A percentile compares a stretch with the other conserved stretches of the same genome.
Evolutionary conservation across 495 filamentous ascomycete genomes (phyloP).

Genomic region (Glarea lozoyensis): DNA sequence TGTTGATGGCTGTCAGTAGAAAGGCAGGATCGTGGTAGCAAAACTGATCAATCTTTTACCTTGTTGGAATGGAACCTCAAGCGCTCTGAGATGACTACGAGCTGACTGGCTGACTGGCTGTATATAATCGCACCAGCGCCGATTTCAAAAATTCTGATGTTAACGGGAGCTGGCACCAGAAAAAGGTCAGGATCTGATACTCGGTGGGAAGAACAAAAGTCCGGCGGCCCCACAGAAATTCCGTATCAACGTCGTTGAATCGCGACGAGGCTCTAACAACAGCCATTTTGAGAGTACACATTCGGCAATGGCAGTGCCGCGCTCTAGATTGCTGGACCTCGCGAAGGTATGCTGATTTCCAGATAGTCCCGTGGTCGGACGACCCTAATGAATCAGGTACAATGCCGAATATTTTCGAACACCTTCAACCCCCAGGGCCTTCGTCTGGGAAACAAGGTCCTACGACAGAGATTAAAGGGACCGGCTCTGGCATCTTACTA

Average conservation of each 20-base stretch:
- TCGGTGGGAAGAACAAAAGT: conserved; percentile 11
- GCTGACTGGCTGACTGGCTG: no score
- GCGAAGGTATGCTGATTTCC: conserved; percentile 74
- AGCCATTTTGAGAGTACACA: conserved; percentile 6
- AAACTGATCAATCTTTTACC: no score
- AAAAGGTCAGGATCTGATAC: no score
- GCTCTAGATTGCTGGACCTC: conserved; percentile 64
- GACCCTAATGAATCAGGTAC: no score
- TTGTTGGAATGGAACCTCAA: no score
- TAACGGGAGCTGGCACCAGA: no score
- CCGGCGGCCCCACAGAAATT: conserved; percentile 2
- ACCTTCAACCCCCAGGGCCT: conserved; percentile 79
- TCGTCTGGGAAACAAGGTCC: conserved; percentile 78
- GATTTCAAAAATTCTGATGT: no score
- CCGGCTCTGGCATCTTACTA: conserved; percentile 78
- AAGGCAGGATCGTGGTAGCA: no score
- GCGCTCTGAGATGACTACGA: no score
- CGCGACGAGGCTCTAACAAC: not conserved
- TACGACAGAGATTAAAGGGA: conserved; percentile 76
- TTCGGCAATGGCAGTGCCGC: conserved; percentile 60
- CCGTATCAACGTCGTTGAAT: conserved; percentile 1
- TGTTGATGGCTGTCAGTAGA: no score
- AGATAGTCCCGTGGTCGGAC: no score
- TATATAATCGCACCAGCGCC: no score
- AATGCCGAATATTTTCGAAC: conserved; percentile 83